Base-by-base conservation (phyloP, 805 yeast genomes). In the Debaryomyces maramus region DNA sequence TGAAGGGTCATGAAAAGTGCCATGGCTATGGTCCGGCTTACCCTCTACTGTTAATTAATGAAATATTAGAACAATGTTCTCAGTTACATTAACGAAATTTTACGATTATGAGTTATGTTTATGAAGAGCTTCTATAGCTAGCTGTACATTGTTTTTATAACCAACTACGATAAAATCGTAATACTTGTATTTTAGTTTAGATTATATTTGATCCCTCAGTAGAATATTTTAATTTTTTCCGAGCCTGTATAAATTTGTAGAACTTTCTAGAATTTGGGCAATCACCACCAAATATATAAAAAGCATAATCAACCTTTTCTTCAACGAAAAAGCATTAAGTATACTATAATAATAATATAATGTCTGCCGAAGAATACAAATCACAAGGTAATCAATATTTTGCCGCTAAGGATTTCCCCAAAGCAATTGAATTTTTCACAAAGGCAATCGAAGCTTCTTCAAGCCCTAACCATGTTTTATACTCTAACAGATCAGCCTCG, bases 331-430 rank as follows among this genome's bases (percentile, higher is more conserved):
- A n/a, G n/a, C n/a, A n/a, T n/a, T n/a, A n/a, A n/a, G n/a, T n/a
- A n/a, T n/a, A n/a, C n/a, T n/a, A n/a, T n/a, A n/a, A n/a, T n/a
- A n/a, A n/a, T 24, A 32, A 24, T 9, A 32, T 15, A 29, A 59
- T 55, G 61, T 53, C 60, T 77, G 82, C 88, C 32, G 90, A 83
- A 46, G 89, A 83, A 61, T 83, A 61, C 58, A 93, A 93, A 70
- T 86, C 95, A 19, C 83, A 88, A 65, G 99, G 99, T 53, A 93
- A 93, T 70, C 85, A 88, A 48, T 93, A 88, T 32, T 93, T 93
- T 60, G 80, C 88, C 17, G 87, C 89, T 38, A 91, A 93, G 65
- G 88, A 91, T 40, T 93, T 79, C 61, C 69, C 71, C 16, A 75
- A 80, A 50, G 98, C 99, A 30, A 79, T 85, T 42, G 95, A 85